A percentile compares a stretch with the other conserved stretches of the same genome.
Evolutionary conservation across 1,284 basidiomycete genomes (phyloP).

Genomic region (Cutaneotrichosporon sp.): DNA sequence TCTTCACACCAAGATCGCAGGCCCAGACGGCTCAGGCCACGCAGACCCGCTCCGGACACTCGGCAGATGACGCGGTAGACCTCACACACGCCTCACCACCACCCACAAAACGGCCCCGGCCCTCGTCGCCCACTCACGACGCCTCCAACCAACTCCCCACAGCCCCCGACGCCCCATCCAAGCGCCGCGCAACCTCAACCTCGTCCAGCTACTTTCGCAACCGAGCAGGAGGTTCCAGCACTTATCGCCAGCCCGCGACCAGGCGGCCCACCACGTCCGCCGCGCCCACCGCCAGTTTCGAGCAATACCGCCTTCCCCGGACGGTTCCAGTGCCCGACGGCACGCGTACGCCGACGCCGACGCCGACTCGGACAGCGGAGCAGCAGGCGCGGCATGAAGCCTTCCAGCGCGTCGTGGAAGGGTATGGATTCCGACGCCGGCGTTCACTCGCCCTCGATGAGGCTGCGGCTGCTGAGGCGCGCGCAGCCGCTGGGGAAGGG

Average conservation of each 20-base stretch:
- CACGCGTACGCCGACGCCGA: background rate
- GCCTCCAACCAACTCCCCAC: background rate
- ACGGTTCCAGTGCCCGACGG: background rate
- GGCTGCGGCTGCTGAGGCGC: constrained; percentile 38
- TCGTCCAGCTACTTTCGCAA: constrained; percentile 1
- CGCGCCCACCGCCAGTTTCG: constrained; percentile 1
- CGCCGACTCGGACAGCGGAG: constrained; percentile 22
- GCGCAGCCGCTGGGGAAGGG: constrained; percentile 16
- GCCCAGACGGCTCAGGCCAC: constrained; percentile 19
- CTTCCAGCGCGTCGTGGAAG: constrained; percentile 27
- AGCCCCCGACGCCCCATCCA: background rate
- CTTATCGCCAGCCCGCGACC: background rate
- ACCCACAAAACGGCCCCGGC: constrained; percentile 25
- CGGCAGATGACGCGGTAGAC: constrained; percentile 27
- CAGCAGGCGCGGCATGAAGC: constrained; percentile 32
- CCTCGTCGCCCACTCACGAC: background rate
- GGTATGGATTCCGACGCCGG: constrained; percentile 33
- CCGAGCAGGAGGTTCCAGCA: background rate
- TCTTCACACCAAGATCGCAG: constrained; percentile 42
- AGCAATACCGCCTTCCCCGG: constrained; percentile 21
- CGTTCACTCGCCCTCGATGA: constrained; percentile 46
- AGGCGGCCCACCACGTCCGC: too few relatives aligned
- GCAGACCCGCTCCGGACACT: too few relatives aligned
- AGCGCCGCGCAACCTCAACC: too few relatives aligned
- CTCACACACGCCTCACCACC: constrained; percentile 28